Percentiles rank a stretch among this genome's conserved stretches.
These are phyloP conservation scores for Podosphaera fusca DNA, from an alignment of 2,329 filamentous ascomycete genomes.

Conservation along the genomic window DNA sequence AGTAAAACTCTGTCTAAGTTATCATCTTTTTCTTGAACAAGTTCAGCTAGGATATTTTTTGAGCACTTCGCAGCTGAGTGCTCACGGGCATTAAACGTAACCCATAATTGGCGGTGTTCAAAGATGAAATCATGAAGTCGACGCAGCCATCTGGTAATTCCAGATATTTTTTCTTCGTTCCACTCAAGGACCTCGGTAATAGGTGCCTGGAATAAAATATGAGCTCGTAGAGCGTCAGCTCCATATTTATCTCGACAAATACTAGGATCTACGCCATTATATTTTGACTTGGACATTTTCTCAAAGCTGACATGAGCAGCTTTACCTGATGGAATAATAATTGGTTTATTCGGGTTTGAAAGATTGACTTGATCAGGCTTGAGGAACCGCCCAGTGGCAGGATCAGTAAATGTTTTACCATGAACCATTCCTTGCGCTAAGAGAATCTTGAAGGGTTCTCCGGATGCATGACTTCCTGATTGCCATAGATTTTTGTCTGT, in stretches of 20 bases:
- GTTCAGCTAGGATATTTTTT: background rate
- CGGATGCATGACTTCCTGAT: constrained; percentile 20
- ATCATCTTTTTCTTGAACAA: background rate
- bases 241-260: constrained; percentile 51
- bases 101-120: background rate
- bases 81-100: background rate
- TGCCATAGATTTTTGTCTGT: constrained; percentile 29
- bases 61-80: background rate
- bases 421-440: constrained; percentile 88
- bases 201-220: constrained; percentile 75
- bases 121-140: constrained; percentile 24
- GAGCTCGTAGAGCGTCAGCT: constrained; percentile 62
- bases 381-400: constrained; percentile 51
- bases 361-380: constrained; percentile 52
- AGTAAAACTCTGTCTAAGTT: too few species aligned
- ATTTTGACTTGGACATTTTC: constrained; percentile 91
- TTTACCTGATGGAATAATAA: constrained; percentile 36
- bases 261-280: constrained; percentile 72
- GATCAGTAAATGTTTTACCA: constrained; percentile 60
- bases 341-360: constrained; percentile 27
- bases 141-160: constrained; percentile 59
- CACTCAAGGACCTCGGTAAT: constrained; percentile 68
- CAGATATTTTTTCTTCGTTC: constrained; percentile 64
- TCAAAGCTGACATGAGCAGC: constrained; percentile 45
- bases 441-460: constrained; percentile 62